Evolutionary conservation across 2,329 filamentous ascomycete species (phyloP), one percentile per base, ranked within the genome.

Genomic region (Colletotrichum graminicola): DNA sequence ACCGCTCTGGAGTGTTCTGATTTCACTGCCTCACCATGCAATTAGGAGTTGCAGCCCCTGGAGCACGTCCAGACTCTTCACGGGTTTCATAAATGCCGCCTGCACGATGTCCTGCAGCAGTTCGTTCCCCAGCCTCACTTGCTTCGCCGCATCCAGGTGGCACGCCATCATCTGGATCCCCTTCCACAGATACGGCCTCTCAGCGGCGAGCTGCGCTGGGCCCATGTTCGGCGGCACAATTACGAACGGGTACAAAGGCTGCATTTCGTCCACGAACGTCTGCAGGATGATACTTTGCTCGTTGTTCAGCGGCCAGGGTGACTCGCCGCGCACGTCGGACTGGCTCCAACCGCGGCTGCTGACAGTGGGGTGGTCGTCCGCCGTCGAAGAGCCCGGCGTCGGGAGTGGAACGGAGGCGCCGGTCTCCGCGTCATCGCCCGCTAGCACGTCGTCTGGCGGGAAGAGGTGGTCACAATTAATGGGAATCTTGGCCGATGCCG

Each of bases 151-250:
- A 56, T 88, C 82, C 1, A 81, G 78, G 60, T 84, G 80, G 67
- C 78, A 79, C 23, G 80, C 78, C 60, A 79, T 80, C 77, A 87
- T 81, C 82, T 88, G 86, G 72, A 84, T 76, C 5, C 81, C 83
- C 75, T 86, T 86, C 84, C 85, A 88, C 51, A 87, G 73, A 51
- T 84, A 84, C 29, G 85, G 85, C 7, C 81, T 77, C 70, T 80
- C 71, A 34, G 76, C 75, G 34, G 79, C 79, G 55, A 87, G 76
- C 72, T 82, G 76, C 2, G 76, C 74, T 1, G 84, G 79, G 4
- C 76, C 76, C 74, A 84, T 74, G 55, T 79, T 72, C 32, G 74
- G 73, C 0, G 85, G 81, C 5, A 86, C 76, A 18, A 83, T 73
- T 11, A 85, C 82, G 71, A 87, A 87, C 11, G 86, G 86, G 62